Percentiles rank a stretch among this genome's conserved stretches.
Conservation (phyloP, 192 early-diverging fungal genomes). For the Phlyctochytrium bullatum region DNA sequence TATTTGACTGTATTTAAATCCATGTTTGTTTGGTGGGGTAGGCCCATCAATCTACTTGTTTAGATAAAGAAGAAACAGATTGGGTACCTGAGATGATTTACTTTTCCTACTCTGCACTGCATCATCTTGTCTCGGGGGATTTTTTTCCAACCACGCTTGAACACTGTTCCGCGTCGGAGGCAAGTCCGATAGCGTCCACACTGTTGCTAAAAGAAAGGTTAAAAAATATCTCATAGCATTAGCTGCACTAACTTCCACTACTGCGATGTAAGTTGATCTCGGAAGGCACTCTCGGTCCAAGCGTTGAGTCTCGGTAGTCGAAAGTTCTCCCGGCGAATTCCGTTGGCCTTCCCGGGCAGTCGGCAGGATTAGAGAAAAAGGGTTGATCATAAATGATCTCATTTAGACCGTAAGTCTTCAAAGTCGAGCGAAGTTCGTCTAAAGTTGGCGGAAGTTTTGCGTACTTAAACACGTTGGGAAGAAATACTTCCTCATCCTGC, state of each 20-base stretch:
- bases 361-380: constrained; percentile 53
- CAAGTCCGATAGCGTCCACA: constrained; percentile 33
- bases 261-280: too few relatives aligned
- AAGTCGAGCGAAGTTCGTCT: constrained; percentile 29
- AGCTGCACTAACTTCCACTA: too few relatives aligned
- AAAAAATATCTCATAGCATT: too few relatives aligned
- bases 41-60: constrained; percentile 56
- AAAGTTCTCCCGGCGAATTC: constrained; percentile 40
- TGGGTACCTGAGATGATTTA: too few relatives aligned
- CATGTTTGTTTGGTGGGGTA: constrained; percentile 60
- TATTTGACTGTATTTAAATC: constrained; percentile 61
- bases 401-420: constrained; percentile 27
- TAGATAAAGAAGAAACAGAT: too few relatives aligned
- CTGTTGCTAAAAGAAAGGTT: too few relatives aligned
- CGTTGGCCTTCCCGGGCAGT: constrained; percentile 51
- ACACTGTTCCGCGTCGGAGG: constrained; percentile 40
- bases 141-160: constrained; percentile 40
- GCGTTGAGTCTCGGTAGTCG: not conserved
- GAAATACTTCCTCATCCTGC: too few relatives aligned
- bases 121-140: too few relatives aligned
- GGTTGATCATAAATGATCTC: constrained; percentile 57
- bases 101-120: too few relatives aligned
- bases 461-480: constrained; percentile 25
- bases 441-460: constrained; percentile 37
- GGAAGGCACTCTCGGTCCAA: too few relatives aligned